Evolutionary conservation across 176 grass and related monocot species (phyloP).

Genomic region (Eragrostis curvula): DNA sequence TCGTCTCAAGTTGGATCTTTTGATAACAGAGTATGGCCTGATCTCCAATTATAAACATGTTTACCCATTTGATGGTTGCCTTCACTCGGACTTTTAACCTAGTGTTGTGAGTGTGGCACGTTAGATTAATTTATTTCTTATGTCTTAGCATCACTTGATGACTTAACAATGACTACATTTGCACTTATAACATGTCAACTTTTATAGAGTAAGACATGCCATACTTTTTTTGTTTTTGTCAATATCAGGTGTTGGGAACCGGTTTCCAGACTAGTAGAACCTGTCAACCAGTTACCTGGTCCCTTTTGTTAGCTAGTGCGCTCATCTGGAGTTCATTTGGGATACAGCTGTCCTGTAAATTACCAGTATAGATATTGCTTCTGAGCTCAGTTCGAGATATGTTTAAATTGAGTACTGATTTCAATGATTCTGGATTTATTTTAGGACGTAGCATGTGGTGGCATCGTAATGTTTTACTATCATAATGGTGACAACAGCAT

Average conservation of each 20-base stretch:
- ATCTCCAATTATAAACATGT: conserved; percentile 15
- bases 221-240: not conserved
- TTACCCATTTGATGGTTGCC: conserved; percentile 8
- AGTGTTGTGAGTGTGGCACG: not conserved
- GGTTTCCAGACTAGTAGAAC: conserved; percentile 9
- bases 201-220: not conserved
- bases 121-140: conserved; percentile 22
- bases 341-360: conserved; percentile 6
- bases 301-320: conserved; percentile 8
- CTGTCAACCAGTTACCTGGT: not conserved
- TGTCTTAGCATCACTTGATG: not conserved
- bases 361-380: conserved; percentile 5
- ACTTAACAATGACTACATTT: too few relatives aligned
- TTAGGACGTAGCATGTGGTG: not conserved
- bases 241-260: not conserved
- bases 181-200: not conserved
- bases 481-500: not conserved
- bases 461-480: conserved; percentile 16
- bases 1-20: conserved; percentile 75
- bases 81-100: conserved; percentile 2
- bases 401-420: not conserved
- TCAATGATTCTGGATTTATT: not conserved
- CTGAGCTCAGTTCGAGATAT: conserved; percentile 18
- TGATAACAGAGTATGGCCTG: conserved; percentile 84
- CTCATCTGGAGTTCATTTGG: not conserved